Percentiles rank a stretch among this genome's conserved stretches.
phyloP scores from a whole-genome alignment of 345 rosid genomes.

The Boechera retrofracta region DNA sequence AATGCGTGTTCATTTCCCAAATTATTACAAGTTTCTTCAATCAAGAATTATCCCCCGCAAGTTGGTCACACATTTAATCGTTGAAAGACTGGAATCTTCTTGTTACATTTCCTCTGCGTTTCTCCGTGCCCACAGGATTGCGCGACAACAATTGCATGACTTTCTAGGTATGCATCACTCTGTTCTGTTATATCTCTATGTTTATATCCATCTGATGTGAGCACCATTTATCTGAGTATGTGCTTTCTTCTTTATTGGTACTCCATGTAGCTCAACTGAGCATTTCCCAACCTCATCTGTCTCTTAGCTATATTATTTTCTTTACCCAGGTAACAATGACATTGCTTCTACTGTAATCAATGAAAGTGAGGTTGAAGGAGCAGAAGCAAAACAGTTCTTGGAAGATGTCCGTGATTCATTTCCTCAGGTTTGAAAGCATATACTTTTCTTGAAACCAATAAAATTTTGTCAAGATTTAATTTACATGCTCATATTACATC shows the following conservation, averaged over 20 bases:
- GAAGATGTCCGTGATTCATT: slow-evolving; percentile 76
- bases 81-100: slow-evolving; percentile 80
- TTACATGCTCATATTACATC: too few relatives aligned
- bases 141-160: slow-evolving; percentile 67
- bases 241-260: not conserved
- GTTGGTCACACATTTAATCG: slow-evolving; percentile 70
- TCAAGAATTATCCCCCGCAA: slow-evolving; percentile 62
- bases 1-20: slow-evolving; percentile 65
- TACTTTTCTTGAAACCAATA: not conserved
- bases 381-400: slow-evolving; percentile 81
- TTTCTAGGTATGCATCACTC: slow-evolving; percentile 64
- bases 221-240: not conserved
- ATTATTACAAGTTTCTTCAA: slow-evolving; percentile 73
- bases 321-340: slow-evolving; percentile 61
- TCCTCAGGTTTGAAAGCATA: slow-evolving; percentile 70
- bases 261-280: not conserved
- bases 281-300: not conserved
- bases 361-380: slow-evolving; percentile 90
- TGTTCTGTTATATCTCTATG: slow-evolving; percentile 11
- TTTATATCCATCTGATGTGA: not conserved
- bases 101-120: slow-evolving; percentile 94
- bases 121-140: slow-evolving; percentile 89
- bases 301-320: not conserved
- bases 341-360: slow-evolving; percentile 65
- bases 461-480: not conserved